phyloP scores from a whole-genome alignment of 768 basidiomycete species.

The Pleurotus giganteus region DNA sequence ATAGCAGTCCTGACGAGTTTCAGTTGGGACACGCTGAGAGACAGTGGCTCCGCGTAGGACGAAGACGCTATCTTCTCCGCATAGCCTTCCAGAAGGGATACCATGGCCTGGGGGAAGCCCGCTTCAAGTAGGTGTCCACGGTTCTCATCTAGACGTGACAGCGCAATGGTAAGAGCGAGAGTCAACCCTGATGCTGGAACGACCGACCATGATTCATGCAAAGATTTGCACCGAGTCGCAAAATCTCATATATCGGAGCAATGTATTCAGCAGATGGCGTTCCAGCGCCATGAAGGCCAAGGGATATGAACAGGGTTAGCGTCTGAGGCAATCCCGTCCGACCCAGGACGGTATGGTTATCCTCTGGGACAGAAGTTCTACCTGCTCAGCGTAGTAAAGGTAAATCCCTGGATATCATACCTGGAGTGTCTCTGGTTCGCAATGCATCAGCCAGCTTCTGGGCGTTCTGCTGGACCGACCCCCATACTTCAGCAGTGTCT shows the following conservation, averaged over 20 bases:
- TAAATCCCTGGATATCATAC: constrained; percentile 28
- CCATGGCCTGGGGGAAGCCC: constrained; percentile 63
- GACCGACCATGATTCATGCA: constrained; percentile 78
- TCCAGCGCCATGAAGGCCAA: constrained; percentile 48
- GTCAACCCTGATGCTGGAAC: background rate
- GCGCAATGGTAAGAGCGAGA: background rate
- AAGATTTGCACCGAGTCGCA: constrained; percentile 79
- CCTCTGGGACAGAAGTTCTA: constrained; percentile 42
- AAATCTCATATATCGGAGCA: constrained; percentile 59
- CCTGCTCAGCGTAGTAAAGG: constrained; percentile 13
- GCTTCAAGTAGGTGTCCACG: constrained; percentile 68
- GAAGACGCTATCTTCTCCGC: constrained; percentile 42
- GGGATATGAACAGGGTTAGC: constrained; percentile 57
- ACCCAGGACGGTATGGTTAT: constrained; percentile 71
- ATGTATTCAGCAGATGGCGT: constrained; percentile 46
- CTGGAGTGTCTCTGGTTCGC: constrained; percentile 50
- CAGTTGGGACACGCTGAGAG: constrained; percentile 59
- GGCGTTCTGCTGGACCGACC: constrained; percentile 46
- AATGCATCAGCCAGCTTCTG: constrained; percentile 62
- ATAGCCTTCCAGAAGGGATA: constrained; percentile 70
- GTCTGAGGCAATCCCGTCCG: constrained; percentile 62
- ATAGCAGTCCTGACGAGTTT: constrained; percentile 75
- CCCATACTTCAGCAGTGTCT: constrained; percentile 44
- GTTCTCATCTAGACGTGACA: constrained; percentile 60
- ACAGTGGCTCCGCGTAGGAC: constrained; percentile 36